A percentile compares a stretch with the other conserved stretches of the same genome.
phyloP scores from a whole-genome alignment of 768 basidiomycete species.

The Pilatotrama ljubarskyi region DNA sequence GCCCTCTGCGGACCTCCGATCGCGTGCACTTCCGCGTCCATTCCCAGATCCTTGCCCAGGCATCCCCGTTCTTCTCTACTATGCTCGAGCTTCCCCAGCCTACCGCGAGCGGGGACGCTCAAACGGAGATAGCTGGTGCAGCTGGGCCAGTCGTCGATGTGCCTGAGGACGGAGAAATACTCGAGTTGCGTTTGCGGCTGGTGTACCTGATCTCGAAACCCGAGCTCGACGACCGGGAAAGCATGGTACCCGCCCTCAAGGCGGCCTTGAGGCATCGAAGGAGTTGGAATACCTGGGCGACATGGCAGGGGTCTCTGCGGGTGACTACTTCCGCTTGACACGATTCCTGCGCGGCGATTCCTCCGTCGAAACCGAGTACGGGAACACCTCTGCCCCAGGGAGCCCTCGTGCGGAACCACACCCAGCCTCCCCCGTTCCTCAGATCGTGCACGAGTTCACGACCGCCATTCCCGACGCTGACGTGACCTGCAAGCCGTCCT shows the following conservation, averaged over 20 bases:
- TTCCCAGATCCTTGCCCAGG: slow-evolving; percentile 30
- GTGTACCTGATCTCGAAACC: slow-evolving; percentile 27
- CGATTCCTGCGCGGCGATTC: not conserved
- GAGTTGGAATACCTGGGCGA: not conserved
- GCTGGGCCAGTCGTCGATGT: slow-evolving; percentile 6
- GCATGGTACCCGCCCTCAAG: slow-evolving; percentile 22
- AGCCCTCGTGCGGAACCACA: too few species aligned
- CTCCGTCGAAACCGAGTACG: too few species aligned
- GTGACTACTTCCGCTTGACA: slow-evolving; percentile 8
- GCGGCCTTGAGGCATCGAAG: slow-evolving; percentile 28
- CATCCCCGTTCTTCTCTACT: slow-evolving; percentile 32
- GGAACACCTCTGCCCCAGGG: not conserved
- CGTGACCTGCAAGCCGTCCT: slow-evolving; percentile 51
- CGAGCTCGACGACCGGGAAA: not conserved
- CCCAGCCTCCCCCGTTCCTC: not conserved
- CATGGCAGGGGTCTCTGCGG: slow-evolving; percentile 9
- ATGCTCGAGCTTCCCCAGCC: slow-evolving; percentile 26
- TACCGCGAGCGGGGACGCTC: not conserved
- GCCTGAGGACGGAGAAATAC: slow-evolving; percentile 21
- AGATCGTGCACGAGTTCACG: not conserved
- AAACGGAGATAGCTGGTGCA: not conserved
- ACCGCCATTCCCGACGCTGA: slow-evolving; percentile 23
- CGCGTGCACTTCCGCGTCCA: slow-evolving; percentile 31
- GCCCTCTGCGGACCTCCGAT: slow-evolving; percentile 29
- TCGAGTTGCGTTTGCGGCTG: slow-evolving; percentile 27